Percentiles rank a stretch among this genome's conserved stretches.
Conservation (phyloP, 1,139 yeast species). For the Kodamaea sp. region DNA sequence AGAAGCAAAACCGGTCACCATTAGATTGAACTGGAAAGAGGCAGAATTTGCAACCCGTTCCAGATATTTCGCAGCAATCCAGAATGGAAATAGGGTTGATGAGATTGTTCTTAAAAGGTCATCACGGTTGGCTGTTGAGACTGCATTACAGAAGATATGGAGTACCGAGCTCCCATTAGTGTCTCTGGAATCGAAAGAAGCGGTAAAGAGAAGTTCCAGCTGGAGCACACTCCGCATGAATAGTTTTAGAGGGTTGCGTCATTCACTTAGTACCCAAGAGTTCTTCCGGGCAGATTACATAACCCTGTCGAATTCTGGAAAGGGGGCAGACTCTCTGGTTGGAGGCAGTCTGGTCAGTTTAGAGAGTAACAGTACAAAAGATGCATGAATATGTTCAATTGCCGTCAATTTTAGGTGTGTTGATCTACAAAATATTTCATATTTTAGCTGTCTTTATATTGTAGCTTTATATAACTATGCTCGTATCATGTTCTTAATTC, state of each 20-base stretch:
- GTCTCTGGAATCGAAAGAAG: not conserved
- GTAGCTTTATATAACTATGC: not conserved
- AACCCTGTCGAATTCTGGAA: too few species aligned
- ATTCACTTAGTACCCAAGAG: not conserved
- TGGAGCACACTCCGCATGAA: not conserved
- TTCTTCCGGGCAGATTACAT: too few species aligned
- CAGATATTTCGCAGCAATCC: constrained; percentile 4
- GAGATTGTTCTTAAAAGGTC: not conserved
- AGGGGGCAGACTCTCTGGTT: too few species aligned
- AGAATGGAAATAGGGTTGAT: not conserved
- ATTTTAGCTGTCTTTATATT: not conserved
- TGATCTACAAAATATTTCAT: not conserved
- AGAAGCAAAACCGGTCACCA: constrained; percentile 9
- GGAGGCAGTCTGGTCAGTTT: too few species aligned
- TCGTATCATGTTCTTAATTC: constrained; percentile 1
- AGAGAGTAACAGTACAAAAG: too few species aligned
- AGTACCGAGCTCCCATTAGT: constrained; percentile 1
- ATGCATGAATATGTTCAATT: too few species aligned
- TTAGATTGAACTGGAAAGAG: constrained; percentile 12
- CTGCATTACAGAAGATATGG: not conserved
- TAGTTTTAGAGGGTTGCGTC: not conserved
- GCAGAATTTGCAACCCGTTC: not conserved
- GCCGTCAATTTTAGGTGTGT: too few species aligned
- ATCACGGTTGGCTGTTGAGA: not conserved
- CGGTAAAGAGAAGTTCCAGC: not conserved